A percentile compares a stretch with the other conserved stretches of the same genome.
phyloP scores from a whole-genome alignment of 225 moss, liverwort and hornwort species.

The Climacium dendroides region DNA sequence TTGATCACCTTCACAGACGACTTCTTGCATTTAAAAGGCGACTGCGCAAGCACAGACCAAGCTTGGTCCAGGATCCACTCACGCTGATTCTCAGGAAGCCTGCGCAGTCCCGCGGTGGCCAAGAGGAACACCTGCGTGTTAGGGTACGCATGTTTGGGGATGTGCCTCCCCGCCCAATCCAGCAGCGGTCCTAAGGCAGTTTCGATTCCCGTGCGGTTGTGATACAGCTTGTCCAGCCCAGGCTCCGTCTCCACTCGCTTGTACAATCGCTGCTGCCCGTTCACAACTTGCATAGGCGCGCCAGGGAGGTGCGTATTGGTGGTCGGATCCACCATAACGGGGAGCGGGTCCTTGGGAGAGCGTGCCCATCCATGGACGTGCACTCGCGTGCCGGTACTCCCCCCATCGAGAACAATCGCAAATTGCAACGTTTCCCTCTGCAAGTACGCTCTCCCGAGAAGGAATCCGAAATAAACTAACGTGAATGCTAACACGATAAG shows the following conservation, averaged over 20 bases:
- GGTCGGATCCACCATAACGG: conserved; percentile 75
- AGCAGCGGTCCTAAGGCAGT: conserved; percentile 57
- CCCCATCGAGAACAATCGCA: conserved; percentile 88
- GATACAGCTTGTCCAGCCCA: conserved; percentile 72
- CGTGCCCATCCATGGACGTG: conserved; percentile 95
- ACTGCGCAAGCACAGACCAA: conserved; percentile 41
- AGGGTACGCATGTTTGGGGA: conserved; percentile 52
- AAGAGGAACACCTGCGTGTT: conserved; percentile 79
- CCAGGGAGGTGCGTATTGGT: conserved; percentile 27
- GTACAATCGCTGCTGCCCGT: conserved; percentile 62
- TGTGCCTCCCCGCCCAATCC: conserved; percentile 78
- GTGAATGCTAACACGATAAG: conserved; percentile 24
- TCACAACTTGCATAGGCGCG: conserved; percentile 36
- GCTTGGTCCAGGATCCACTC: conserved; percentile 83
- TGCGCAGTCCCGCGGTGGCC: conserved; percentile 85
- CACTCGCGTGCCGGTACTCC: conserved; percentile 85
- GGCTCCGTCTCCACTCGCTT: conserved; percentile 98
- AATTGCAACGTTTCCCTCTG: conserved; percentile 54
- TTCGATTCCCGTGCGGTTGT: conserved; percentile 59
- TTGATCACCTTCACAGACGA: conserved; percentile 87
- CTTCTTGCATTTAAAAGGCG: conserved; percentile 62
- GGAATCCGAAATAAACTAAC: conserved; percentile 44
- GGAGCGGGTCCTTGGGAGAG: conserved; percentile 56
- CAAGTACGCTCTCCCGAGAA: conserved; percentile 36
- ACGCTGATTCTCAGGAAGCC: conserved; percentile 44